Conservation (phyloP, 768 basidiomycete genomes). For the Lentinula guzmanii region DNA sequence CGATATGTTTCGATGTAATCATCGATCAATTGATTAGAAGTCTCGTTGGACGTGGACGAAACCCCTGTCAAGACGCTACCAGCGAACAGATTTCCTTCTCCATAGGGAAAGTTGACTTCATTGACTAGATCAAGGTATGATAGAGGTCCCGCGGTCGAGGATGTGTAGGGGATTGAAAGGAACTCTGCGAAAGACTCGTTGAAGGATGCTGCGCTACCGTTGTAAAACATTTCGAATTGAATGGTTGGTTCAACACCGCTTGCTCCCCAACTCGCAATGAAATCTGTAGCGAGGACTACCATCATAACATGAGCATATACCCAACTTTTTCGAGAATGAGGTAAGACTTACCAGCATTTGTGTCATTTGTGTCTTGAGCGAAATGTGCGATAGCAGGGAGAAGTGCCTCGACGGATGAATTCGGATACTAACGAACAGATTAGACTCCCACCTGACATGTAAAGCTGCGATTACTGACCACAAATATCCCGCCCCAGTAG, state of each 20-base stretch:
- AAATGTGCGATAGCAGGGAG: constrained; percentile 30
- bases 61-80: constrained; percentile 23
- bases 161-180: constrained; percentile 27
- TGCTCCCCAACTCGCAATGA: constrained; percentile 21
- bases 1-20: constrained; percentile 26
- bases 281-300: neutral
- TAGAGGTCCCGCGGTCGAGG: constrained; percentile 19
- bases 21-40: neutral
- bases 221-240: constrained; percentile 27
- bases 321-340: neutral
- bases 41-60: neutral
- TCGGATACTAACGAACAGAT: constrained; percentile 22
- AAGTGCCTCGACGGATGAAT: constrained; percentile 31
- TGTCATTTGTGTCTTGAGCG: constrained; percentile 28
- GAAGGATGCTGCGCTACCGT: constrained; percentile 23
- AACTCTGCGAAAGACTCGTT: constrained; percentile 30
- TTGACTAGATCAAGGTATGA: constrained; percentile 32
- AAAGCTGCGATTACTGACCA: constrained; percentile 19
- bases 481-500: constrained; percentile 33
- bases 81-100: constrained; percentile 29
- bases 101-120: constrained; percentile 18
- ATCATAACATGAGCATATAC: no score
- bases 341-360: constrained; percentile 25
- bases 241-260: constrained; percentile 17
- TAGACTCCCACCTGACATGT: neutral